Evolutionary conservation across 805 yeast species (phyloP), one percentile per base, ranked within the genome.

Genomic region (Candida nemodendra): DNA sequence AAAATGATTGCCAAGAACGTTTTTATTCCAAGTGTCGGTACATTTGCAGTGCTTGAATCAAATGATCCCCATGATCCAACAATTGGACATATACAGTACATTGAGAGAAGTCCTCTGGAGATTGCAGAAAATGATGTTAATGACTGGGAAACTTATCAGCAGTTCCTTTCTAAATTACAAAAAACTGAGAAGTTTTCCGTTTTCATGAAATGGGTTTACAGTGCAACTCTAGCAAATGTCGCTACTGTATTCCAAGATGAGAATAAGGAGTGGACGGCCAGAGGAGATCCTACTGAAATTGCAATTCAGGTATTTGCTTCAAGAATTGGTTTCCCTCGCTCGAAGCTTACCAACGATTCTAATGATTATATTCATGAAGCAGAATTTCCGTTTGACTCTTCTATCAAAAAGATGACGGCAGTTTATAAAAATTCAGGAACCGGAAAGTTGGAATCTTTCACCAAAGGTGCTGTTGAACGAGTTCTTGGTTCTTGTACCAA

Each of bases 231-330:
- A 45, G 95, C 95, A 24, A 88, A 87, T 51, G 78, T 86, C 52
- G 91, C 95, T 3, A 69, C 71, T 9, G 79, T 87, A 3, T 74
- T 71, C 44, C 65, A 72, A 48, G 64, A 71, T 41, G 72, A 72
- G 21, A 55, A 51, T 13, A 44, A 61, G 12, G 61, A 58, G 8
- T 86, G 95, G 95, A 76, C 74, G 50, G 89, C 88, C 8, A 81
- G 79, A 55, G 95, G 95, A 42, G 95, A 87, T 56, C 91, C 95
- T 28, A 87, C 95, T 3, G 95, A 87, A 64, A 80, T 84, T 53
- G 95, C 95, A 3, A 81, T 87, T 44, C 91, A 85, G 54, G 91
- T 86, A 0, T 84, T 83, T 54, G 74, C 81, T 16, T 64, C 79
- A 9, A 74, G 89, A 51, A 64, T 81, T 44, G 72, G 71, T 21